phyloP scores from a whole-genome alignment of 768 basidiomycete genomes.

The Porpolomopsis calyptriformis region DNA sequence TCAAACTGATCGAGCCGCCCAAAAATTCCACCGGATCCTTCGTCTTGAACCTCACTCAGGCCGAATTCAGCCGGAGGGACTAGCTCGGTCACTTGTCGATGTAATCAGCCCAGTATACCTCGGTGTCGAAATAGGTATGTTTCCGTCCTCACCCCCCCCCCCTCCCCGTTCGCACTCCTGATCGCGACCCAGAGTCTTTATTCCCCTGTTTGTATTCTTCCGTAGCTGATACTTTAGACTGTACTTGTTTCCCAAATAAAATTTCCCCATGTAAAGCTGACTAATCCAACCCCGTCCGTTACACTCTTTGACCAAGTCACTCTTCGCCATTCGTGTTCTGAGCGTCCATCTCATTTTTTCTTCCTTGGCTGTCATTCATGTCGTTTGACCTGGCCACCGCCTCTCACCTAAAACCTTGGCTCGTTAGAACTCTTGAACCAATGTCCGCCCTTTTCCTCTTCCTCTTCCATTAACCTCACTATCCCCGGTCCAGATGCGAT shows the following conservation, averaged over 20 bases:
- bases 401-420: slow-evolving; percentile 74
- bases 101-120: too few species aligned
- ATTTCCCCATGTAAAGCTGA: too few species aligned
- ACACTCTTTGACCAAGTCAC: not conserved
- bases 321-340: not conserved
- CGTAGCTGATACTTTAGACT: too few species aligned
- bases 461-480: slow-evolving; percentile 15
- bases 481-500: slow-evolving; percentile 59
- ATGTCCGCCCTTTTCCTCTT: slow-evolving; percentile 45
- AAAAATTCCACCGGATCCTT: slow-evolving; percentile 60
- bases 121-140: too few species aligned
- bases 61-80: slow-evolving; percentile 63
- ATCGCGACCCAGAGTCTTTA: too few species aligned
- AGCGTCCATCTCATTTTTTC: not conserved
- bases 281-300: too few species aligned
- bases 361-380: slow-evolving; percentile 29
- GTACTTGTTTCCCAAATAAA: too few species aligned
- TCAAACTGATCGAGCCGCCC: slow-evolving; percentile 75
- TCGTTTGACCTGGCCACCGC: slow-evolving; percentile 56
- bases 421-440: slow-evolving; percentile 79
- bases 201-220: too few species aligned
- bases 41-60: slow-evolving; percentile 72
- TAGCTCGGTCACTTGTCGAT: too few species aligned
- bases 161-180: too few species aligned
- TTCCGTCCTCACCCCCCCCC: too few species aligned